A percentile compares a stretch with the other conserved stretches of the same genome.
Evolutionary conservation across 139 green algal genomes (phyloP).

Genomic region (Raphidocelis subcapitata): DNA sequence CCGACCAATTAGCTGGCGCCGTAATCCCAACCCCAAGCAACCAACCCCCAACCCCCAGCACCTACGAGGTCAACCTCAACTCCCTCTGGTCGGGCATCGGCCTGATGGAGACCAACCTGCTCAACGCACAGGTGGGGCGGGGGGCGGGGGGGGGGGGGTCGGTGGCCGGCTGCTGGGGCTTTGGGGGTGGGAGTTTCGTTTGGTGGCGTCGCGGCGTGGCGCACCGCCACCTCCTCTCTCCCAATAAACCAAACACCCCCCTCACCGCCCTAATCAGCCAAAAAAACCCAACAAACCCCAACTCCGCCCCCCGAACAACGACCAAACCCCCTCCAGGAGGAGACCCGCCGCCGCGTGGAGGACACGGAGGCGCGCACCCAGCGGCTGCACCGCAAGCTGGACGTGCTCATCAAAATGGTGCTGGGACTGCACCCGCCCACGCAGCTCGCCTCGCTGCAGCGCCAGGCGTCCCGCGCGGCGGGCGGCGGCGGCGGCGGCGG

Average conservation of each 20-base stretch:
- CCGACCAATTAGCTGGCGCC: too few species aligned
- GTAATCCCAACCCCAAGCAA: too few species aligned
- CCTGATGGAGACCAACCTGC: slow-evolving; percentile 42
- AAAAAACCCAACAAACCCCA: too few species aligned
- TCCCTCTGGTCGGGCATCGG: slow-evolving; percentile 49
- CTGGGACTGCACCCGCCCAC: background rate
- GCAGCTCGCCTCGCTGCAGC: too few species aligned
- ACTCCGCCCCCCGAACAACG: background rate
- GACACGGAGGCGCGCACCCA: slow-evolving; percentile 17
- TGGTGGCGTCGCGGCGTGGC: too few species aligned
- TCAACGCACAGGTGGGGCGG: slow-evolving; percentile 37
- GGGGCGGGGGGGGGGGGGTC: background rate
- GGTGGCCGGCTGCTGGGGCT: background rate
- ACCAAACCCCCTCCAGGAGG: background rate
- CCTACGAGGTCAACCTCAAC: slow-evolving; percentile 40
- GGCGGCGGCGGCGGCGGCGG: too few species aligned
- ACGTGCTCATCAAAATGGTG: slow-evolving; percentile 33
- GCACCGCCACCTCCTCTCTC: too few species aligned
- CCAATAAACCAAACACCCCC: too few species aligned
- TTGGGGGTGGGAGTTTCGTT: too few species aligned
- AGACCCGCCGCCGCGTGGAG: slow-evolving; percentile 24
- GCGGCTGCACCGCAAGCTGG: slow-evolving; percentile 27
- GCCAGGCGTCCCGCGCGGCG: too few species aligned
- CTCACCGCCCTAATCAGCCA: too few species aligned
- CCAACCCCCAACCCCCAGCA: too few species aligned